Base-by-base conservation (phyloP, 2,329 filamentous ascomycete species). In the Alternaria sp. region DNA sequence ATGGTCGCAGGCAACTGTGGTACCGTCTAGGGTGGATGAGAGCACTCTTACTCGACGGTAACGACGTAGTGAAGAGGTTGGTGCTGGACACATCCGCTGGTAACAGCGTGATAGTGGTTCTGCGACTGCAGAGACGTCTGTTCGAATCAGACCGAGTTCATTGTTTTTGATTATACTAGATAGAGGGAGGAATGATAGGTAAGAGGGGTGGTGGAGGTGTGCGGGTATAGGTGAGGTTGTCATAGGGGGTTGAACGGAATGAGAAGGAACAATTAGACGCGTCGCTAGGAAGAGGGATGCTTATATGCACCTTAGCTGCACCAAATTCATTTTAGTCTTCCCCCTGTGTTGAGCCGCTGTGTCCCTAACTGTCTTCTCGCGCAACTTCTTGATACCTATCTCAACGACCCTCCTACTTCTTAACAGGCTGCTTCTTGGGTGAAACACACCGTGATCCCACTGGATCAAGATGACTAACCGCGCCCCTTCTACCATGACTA, bases 401-500 rank as follows among this genome's bases (percentile, higher is more conserved):
- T 40, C 36, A 17, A 40, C n/a, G 9, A 40, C 15, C 36, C 9
- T 40, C 36, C n/a, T 40, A 40, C 36, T 40, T 40, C 36, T 9
- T 40, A 17, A 40, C 1, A 40, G 36, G 9, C 36, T 40, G 36
- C 36, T 40, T 40, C 36, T 40, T 40, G 3, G 36, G 36, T 17
- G 36, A 40, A 40, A 40, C 9, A 40, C 36, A 40, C 15, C 36
- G 15, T 40, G 36, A 40, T 0, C 36, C 36, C 9, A 40, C 36
- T 40, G 36, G 36, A 40, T 40, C 36, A n/a, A 40, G 36, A 17
- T 40, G 36, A 40, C 36, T 40, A n/a, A 40, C 36, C n/a, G 36
- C 36, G 3, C 36, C 36, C 36, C 36, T 40, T 40, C 36, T 40
- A 40, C 36, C 36, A n/a, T 40, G 36, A 17, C 36, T 40, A 1